A percentile compares a stretch with the other conserved stretches of the same genome.
Conservation (phyloP, 352 stramenopile species). For the Phytophthora citricola region DNA sequence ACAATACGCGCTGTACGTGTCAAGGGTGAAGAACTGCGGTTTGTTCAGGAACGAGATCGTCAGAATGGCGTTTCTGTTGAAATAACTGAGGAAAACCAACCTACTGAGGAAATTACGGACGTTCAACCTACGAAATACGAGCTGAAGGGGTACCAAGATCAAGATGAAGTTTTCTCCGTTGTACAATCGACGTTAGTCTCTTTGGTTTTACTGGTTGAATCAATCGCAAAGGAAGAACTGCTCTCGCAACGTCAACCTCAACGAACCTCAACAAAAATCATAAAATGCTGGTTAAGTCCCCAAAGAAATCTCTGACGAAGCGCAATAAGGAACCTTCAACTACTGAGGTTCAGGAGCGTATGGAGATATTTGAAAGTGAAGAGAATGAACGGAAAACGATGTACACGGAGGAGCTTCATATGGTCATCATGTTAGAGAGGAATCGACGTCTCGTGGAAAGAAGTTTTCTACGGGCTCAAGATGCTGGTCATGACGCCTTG, state of each 20-base stretch:
- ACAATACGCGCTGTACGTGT: constrained; percentile 37
- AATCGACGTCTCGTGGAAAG: constrained; percentile 47
- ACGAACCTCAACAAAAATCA: constrained; percentile 8
- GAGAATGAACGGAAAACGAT: constrained; percentile 54
- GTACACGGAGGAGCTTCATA: constrained; percentile 50
- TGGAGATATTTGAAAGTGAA: constrained; percentile 56
- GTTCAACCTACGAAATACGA: constrained; percentile 15
- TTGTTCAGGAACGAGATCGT: constrained; percentile 20
- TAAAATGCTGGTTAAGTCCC: constrained; percentile 10
- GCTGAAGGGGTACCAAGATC: not conserved
- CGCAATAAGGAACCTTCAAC: constrained; percentile 1
- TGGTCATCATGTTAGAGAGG: constrained; percentile 60
- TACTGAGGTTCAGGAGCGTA: constrained; percentile 16
- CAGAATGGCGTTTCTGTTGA: constrained; percentile 18
- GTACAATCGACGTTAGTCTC: constrained; percentile 22
- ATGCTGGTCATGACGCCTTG: constrained; percentile 55
- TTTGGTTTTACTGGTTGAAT: constrained; percentile 32
- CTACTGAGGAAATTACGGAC: not conserved
- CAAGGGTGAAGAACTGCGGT: constrained; percentile 59
- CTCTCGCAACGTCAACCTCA: constrained; percentile 7
- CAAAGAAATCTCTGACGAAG: constrained; percentile 9
- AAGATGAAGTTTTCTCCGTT: not conserved
- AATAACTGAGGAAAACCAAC: not conserved
- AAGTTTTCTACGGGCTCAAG: constrained; percentile 53
- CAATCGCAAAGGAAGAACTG: constrained; percentile 7